Evolutionary conservation across 2,329 filamentous ascomycete genomes (phyloP).

Genomic region (Claviceps sp.): DNA sequence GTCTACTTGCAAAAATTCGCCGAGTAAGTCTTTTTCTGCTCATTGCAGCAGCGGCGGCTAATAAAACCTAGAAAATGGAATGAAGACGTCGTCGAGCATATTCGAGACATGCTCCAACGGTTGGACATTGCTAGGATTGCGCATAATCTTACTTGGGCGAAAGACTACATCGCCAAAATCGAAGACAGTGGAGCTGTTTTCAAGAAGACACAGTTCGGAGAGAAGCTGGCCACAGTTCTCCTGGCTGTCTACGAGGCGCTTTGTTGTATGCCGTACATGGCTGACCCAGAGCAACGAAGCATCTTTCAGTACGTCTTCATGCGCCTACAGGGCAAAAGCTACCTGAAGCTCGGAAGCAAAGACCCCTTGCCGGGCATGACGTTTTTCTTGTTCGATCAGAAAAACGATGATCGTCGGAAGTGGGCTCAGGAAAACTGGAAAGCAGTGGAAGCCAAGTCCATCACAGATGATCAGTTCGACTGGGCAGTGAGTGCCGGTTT

Average conservation of each 20-base stretch:
- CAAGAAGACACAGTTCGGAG: slow-evolving; percentile 32
- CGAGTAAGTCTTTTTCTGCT: slow-evolving; percentile 29
- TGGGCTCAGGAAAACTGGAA: slow-evolving; percentile 28
- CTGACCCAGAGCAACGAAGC: slow-evolving; percentile 32
- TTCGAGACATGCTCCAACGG: slow-evolving; percentile 43
- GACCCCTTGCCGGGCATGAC: slow-evolving; percentile 71
- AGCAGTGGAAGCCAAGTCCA: slow-evolving; percentile 39
- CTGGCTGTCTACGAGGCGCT: slow-evolving; percentile 79
- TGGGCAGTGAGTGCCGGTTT: slow-evolving; percentile 73
- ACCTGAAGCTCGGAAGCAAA: slow-evolving; percentile 61
- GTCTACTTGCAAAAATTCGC: slow-evolving; percentile 48
- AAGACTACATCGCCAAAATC: slow-evolving; percentile 38
- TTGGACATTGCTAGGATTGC: slow-evolving; percentile 51
- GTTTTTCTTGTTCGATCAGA: slow-evolving; percentile 58
- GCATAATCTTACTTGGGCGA: slow-evolving; percentile 42
- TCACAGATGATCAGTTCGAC: slow-evolving; percentile 67
- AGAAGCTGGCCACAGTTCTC: slow-evolving; percentile 44
- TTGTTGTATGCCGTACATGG: slow-evolving; percentile 69
- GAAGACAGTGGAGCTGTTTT: slow-evolving; percentile 33
- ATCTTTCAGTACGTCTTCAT: slow-evolving; percentile 75
- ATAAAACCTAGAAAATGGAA: slow-evolving; percentile 25
- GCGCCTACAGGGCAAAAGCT: slow-evolving; percentile 56
- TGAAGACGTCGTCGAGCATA: slow-evolving; percentile 35
- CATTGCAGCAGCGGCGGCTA: slow-evolving; percentile 6
- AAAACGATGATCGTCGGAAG: slow-evolving; percentile 41